Base-by-base conservation (phyloP, 495 filamentous ascomycete species). In the Podospora tetraspora region DNA sequence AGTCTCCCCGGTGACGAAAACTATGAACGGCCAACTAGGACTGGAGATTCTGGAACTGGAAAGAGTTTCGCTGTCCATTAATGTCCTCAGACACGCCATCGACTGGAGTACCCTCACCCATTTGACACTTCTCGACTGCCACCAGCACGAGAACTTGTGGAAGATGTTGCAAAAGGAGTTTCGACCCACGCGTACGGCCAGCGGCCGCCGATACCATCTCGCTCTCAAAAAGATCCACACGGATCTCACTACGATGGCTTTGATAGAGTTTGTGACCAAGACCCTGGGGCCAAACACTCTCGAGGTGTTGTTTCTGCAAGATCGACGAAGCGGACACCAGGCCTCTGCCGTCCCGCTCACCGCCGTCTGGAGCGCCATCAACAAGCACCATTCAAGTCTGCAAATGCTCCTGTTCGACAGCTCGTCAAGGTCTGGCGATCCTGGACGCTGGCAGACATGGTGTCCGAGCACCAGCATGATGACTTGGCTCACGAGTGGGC, bases 231-330 rank as follows among this genome's bases (percentile, higher is more conserved):
- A 90, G 69, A 84, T 98, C 13, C 92, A 96, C 69, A 96, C 91
- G 0, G 92, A 97, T 74, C 81, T 81, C 12, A 91, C 94, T n/a
- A 93, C 92, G 0, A 79, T 86, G 22, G 84, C 88, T 24, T 78
- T 98, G n/a, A 87, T 97, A 57, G 81, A 84, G 9, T 97, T 97
- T 72, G 84, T 97, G 63, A 92, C 90, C 67, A 92, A 96, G 69
- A 89, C 92, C 0, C 84, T 97, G 30, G 90, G 89, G 27, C 94
- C 94, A 2, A 91, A 98, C 75, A 90, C 87, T 2, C 80, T 98
- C 11, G 91, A 98, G 77, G 89, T 90, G 23, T 79, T 97, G 21
- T 94, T 93, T 74, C 76, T 98, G 61, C 92, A 96, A 77, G 92
- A 97, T 70, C 84, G 86, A 8, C 83, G 81, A 25, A 79, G 78